Base-by-base conservation (phyloP, 2,329 filamentous ascomycete species). In the Arthrobotrys sphaeroides region DNA sequence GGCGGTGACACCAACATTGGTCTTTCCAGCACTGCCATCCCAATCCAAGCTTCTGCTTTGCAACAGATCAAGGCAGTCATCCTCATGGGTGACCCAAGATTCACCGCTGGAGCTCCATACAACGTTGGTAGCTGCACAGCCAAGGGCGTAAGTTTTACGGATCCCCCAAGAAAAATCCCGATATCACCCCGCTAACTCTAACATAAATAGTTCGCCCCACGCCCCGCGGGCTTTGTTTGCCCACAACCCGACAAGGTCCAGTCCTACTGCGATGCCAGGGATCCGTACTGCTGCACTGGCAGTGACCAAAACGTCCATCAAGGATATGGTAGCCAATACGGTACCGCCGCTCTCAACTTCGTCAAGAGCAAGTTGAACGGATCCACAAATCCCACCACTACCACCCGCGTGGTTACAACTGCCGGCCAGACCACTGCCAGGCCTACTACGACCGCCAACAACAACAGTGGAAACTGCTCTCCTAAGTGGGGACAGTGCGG, bases 31-130 rank as follows among this genome's bases (percentile, higher is more conserved):
- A 85, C 85, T 5, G 83, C 84, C 0, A 81, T 82, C 7, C 81
- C 82, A 38, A 81, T 86, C 42, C 81, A 83, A 6, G 83, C 84
- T 3, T 83, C 83, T 4, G 87, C 87, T 2, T 81, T 88, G 5
- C 82, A 81, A 2, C 85, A 85, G 79, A 86, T 90, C 78, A 89
- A 89, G 81, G 89, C 87, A 0, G 87, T 86, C 12, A 89, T 90
- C 78, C 87, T 90, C 80, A 87, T 90, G 85, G 89, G 89, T 5
- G 86, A 89, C 78, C 89, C 89, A 2, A 84, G 88, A 70, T 87
- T 87, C 78, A 83, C 84, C 5, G 81, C 82, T 4, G 88, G 88
- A 1, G 82, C 88, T 22, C 81, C 87, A 0, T 90, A 88, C 80
- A 85, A 89, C 59, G 87, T 89, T 55, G 88, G 88, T 22, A 89